Conservation (phyloP, 2,329 filamentous ascomycete genomes). For the Neofusicoccum laricinum region DNA sequence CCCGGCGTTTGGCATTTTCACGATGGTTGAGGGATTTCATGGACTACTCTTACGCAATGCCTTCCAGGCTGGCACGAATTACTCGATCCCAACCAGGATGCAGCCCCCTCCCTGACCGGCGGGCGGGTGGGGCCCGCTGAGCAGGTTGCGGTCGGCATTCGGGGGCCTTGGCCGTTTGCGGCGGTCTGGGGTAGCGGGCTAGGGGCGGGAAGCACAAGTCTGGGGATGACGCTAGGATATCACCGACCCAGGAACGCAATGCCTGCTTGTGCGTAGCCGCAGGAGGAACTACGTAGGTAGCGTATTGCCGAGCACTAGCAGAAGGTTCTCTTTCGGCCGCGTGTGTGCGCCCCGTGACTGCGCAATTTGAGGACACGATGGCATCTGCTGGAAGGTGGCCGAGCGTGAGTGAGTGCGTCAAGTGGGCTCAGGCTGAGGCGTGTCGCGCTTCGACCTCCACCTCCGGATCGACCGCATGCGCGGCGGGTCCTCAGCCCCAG, state of each 20-base stretch:
- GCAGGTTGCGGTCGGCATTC: conserved; percentile 1
- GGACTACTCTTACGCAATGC: conserved; percentile 9
- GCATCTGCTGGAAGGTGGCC: background rate
- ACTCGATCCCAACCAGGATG: background rate
- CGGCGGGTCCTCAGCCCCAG: background rate
- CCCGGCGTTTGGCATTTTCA: conserved; percentile 15
- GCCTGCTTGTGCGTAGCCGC: conserved; percentile 5
- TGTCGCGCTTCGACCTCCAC: background rate
- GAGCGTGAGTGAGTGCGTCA: background rate
- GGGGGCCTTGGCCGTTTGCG: background rate
- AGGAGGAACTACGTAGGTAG: conserved; percentile 6
- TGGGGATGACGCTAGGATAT: conserved; percentile 8
- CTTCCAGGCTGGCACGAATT: background rate
- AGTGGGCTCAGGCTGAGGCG: background rate
- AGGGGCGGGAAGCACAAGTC: conserved; percentile 9
- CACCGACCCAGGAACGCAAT: conserved; percentile 6
- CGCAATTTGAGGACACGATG: background rate
- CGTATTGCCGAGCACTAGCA: conserved; percentile 2
- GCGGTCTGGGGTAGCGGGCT: conserved; percentile 1
- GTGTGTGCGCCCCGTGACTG: background rate
- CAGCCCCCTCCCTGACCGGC: conserved; percentile 5
- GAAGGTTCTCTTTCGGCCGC: conserved; percentile 3
- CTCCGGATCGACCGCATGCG: background rate
- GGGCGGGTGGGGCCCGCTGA: background rate
- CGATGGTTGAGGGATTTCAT: conserved; percentile 11